Evolutionary conservation across 371 early-diverging fungal species (phyloP), one percentile per base, ranked within the genome.

Genomic region (Mucor ambiguus): DNA sequence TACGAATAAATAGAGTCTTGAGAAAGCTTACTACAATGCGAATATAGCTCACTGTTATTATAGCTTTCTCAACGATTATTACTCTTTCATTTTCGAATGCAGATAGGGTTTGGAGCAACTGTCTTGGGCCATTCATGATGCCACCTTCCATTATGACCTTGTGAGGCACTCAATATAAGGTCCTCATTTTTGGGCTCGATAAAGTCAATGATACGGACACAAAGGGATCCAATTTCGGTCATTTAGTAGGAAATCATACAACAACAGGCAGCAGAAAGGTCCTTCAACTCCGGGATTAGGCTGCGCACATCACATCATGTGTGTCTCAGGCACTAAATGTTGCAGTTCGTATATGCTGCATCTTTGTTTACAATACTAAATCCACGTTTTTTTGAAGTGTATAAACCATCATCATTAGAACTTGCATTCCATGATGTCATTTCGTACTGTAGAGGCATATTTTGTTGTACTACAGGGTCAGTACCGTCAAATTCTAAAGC

Each of bases 371-470:
- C 28, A 26, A 16, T 28, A 26, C 52, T 52, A 52, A 24, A 26
- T 52, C 28, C 52, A 52, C 52, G 52, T 52, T 52, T 14, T 14
- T 52, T 52, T 52, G 52, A 49, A 49, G 26, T 52, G 16, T 52
- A 9, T 3, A 11, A 12, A 6, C 1, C 8, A 24, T 49, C 46
- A 46, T 46, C 33, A 20, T 20, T 26, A 10, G 24, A 12, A 1
- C 12, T 26, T 49, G 24, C 52, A 16, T 26, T 26, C 12, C 10
- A 52, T 52, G 52, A 52, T 52, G 52, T 52, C 52, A 52, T 26
- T 52, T 28, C 14, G 52, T 52, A 52, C 6, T 52, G 28, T 2
- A 5, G 26, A 52, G 24, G 20, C 24, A 48, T 10, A 14, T 16
- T 14, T 52, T 28, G 24, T 28, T 52, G 52, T 52, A 26, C 7